Percentiles rank a stretch among this genome's conserved stretches.
These are phyloP conservation scores for Hypoxylon trugodes DNA, from an alignment of 495 filamentous ascomycete genomes.

Conservation along the genomic window DNA sequence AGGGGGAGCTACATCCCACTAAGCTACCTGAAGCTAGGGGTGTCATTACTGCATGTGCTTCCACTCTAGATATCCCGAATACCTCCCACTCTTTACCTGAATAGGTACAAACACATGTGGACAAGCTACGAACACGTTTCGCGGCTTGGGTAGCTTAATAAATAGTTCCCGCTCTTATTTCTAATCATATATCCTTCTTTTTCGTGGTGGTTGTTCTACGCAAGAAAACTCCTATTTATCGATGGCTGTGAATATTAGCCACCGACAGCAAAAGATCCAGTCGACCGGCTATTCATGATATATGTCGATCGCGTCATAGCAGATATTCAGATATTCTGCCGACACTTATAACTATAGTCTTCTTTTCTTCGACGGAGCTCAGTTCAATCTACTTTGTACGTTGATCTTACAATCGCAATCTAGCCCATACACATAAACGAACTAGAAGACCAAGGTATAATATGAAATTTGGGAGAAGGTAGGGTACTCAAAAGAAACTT, in stretches of 20 bases:
- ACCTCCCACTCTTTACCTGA: slow-evolving; percentile 22
- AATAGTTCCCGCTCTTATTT: slow-evolving; percentile 7
- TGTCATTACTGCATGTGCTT: slow-evolving; percentile 4
- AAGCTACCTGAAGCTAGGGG: not conserved
- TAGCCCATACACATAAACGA: not conserved
- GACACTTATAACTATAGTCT: no score
- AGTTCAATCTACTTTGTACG: no score
- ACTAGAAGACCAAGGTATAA: slow-evolving; percentile 16
- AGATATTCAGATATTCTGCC: no score
- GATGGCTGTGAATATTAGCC: slow-evolving; percentile 31
- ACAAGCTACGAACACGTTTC: not conserved
- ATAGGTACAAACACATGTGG: slow-evolving; percentile 11
- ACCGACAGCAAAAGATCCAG: slow-evolving; percentile 29
- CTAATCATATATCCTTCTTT: no score
- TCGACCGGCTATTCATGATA: slow-evolving; percentile 39
- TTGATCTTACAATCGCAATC: not conserved
- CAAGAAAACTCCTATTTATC: slow-evolving; percentile 17
- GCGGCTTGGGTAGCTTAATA: slow-evolving; percentile 18
- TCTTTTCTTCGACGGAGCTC: no score
- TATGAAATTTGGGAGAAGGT: slow-evolving; percentile 88
- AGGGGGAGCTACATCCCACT: slow-evolving; percentile 16
- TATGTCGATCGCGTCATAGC: slow-evolving; percentile 17
- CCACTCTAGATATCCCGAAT: no score
- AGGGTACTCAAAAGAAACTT: slow-evolving; percentile 16
- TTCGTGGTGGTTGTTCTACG: no score